Evolutionary conservation across 1,284 basidiomycete species (phyloP), one percentile per base, ranked within the genome.

Genomic region (Spongispora temasekensis): DNA sequence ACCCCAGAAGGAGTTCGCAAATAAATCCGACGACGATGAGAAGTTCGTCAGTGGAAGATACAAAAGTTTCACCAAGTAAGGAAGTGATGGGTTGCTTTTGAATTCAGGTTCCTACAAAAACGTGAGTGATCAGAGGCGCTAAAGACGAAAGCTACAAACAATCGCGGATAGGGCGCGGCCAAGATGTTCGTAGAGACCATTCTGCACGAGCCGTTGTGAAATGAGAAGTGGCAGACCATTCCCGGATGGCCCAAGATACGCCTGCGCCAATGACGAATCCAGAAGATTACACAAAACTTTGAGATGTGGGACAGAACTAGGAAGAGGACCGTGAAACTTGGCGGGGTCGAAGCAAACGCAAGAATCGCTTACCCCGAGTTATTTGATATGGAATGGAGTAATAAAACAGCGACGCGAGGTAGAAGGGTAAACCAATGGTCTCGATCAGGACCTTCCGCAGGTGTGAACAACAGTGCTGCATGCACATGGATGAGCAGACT

Each of bases 381-480:
- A 6, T 67, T 71, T 4, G 87, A 78, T 3, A 86, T 71, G 1
- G 84, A 83, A 53, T 70, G 74, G 37, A 91, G 74, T 1, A 91
- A 71, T 17, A 85, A 70, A 19, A 83, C 56, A 21, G 78, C 69
- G 2, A 80, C 69, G 61, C 81, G 82, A 32, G 79, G 77, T 15
- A 90, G 76, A 19, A 92, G 78, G 3, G 83, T 78, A 13, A 84
- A 64, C 85, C 87, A 90, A 60, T 83, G 85, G 6, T 73, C 69
- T 6, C 73, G 66, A 61, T 81, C 69, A 15, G 69, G 61, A 31
- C 77, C 78, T 12, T 58, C 65, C 1, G 76, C 77, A 6, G 78
- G 77, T 34, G 76, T 68, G 56, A 81, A 78, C 5, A 89, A 68
- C 3, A 74, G 63, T 44, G 74, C 83, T 86, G 59, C 13, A 64